Percentiles rank a stretch among this genome's conserved stretches.
Conservation (phyloP, 2,329 filamentous ascomycete species). For the Nemania sp. region DNA sequence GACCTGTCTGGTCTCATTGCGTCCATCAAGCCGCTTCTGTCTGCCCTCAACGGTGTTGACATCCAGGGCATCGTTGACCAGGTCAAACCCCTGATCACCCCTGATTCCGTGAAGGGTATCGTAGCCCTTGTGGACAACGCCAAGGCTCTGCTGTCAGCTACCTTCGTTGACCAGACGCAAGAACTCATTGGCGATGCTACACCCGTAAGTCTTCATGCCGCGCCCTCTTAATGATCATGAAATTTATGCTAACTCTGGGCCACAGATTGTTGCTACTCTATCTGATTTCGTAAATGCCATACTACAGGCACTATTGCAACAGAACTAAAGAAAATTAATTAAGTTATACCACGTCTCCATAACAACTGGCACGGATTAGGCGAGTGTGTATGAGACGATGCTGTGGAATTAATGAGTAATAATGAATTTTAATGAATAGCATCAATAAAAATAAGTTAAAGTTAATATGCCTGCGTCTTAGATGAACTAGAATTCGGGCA, state of each 20-base stretch:
- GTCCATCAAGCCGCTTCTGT: conserved; percentile 42
- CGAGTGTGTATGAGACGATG: conserved; percentile 26
- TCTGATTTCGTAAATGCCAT: conserved; percentile 38
- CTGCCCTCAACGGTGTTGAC: conserved; percentile 45
- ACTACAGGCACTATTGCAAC: conserved; percentile 33
- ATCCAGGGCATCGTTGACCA: conserved; percentile 42
- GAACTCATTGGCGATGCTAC: conserved; percentile 49
- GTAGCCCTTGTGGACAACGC: conserved; percentile 45
- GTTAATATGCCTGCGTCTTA: background rate
- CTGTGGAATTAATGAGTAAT: conserved; percentile 31
- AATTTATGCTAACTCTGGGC: conserved; percentile 14
- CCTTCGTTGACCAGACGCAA: conserved; percentile 47
- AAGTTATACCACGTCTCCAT: too few relatives aligned
- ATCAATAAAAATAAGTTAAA: conserved; percentile 20
- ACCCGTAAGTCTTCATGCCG: conserved; percentile 40
- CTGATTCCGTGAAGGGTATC: conserved; percentile 43
- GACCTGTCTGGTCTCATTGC: conserved; percentile 17
- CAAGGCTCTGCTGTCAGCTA: conserved; percentile 42
- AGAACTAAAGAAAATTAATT: conserved; percentile 11
- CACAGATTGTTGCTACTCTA: conserved; percentile 35
- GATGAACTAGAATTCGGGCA: background rate
- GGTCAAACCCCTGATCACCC: conserved; percentile 46
- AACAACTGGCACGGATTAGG: conserved; percentile 12
- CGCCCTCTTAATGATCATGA: background rate
- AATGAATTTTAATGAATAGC: conserved; percentile 30